phyloP scores from a whole-genome alignment of 371 early-diverging fungal species.

The Rhizopus arrhizus region DNA sequence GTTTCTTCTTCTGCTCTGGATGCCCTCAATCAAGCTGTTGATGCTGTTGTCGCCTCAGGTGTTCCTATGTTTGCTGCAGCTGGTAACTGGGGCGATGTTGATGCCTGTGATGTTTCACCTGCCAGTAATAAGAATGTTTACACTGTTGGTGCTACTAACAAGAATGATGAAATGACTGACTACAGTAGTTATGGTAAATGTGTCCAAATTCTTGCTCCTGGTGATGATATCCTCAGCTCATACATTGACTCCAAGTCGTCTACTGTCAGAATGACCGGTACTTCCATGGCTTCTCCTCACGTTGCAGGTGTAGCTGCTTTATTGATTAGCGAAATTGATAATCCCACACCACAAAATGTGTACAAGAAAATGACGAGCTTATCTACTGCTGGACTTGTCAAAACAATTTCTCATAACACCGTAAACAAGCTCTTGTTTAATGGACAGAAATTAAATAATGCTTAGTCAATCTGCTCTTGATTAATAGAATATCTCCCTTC shows the following conservation, averaged over 20 bases:
- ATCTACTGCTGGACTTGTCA: not conserved
- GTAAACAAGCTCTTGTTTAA: too few species aligned
- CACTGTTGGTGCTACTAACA: conserved; percentile 61
- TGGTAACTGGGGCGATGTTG: conserved; percentile 56
- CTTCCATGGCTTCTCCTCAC: conserved; percentile 82
- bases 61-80: conserved; percentile 77
- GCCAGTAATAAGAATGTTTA: conserved; percentile 63
- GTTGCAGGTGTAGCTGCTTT: conserved; percentile 76
- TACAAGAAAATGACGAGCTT: conserved; percentile 25
- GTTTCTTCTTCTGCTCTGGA: conserved; percentile 12
- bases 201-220: conserved; percentile 50
- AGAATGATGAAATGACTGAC: conserved; percentile 41
- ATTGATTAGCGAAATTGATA: conserved; percentile 25
- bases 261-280: conserved; percentile 67
- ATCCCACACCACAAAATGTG: conserved; percentile 29
- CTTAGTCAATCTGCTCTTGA: conserved; percentile 17
- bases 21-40: conserved; percentile 44
- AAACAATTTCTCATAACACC: too few species aligned
- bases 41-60: conserved; percentile 50
- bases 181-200: conserved; percentile 63
- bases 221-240: too few species aligned
- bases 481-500: conserved; percentile 18
- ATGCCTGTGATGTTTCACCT: conserved; percentile 74
- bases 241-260: conserved; percentile 32
- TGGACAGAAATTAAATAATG: too few species aligned